A percentile compares a stretch with the other conserved stretches of the same genome.
Evolutionary conservation across 495 filamentous ascomycete species (phyloP).

Genomic region (Penicillium tannophilum): DNA sequence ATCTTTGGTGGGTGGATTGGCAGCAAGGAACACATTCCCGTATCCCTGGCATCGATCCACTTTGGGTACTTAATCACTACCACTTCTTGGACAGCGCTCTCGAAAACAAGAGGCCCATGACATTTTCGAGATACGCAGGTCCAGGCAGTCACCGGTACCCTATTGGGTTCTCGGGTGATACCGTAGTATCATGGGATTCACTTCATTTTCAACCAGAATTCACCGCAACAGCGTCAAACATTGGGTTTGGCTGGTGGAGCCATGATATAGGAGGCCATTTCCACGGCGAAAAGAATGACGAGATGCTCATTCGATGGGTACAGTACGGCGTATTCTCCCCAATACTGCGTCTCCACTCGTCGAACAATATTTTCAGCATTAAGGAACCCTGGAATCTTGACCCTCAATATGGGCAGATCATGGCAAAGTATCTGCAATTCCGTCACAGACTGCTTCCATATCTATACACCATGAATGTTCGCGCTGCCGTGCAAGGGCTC

Average conservation of each 20-base stretch:
- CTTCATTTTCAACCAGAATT: slow-evolving; percentile 64
- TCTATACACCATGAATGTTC: slow-evolving; percentile 58
- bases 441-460: slow-evolving; percentile 59
- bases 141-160: slow-evolving; percentile 62
- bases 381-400: slow-evolving; percentile 61
- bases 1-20: slow-evolving; percentile 69
- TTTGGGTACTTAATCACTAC: slow-evolving; percentile 66
- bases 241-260: slow-evolving; percentile 67
- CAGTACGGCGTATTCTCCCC: slow-evolving; percentile 61
- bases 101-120: slow-evolving; percentile 31
- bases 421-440: slow-evolving; percentile 49
- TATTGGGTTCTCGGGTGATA: slow-evolving; percentile 63
- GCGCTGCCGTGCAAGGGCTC: slow-evolving; percentile 39
- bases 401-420: slow-evolving; percentile 36
- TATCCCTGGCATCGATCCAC: slow-evolving; percentile 58
- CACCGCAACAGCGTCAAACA: slow-evolving; percentile 62
- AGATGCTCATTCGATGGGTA: slow-evolving; percentile 58
- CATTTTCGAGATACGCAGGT: slow-evolving; percentile 59
- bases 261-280: slow-evolving; percentile 65
- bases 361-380: slow-evolving; percentile 50
- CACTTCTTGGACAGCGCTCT: slow-evolving; percentile 54
- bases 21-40: slow-evolving; percentile 56
- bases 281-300: slow-evolving; percentile 51
- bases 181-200: slow-evolving; percentile 55
- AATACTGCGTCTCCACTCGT: slow-evolving; percentile 58